phyloP scores from a whole-genome alignment of 129 eudicot species.

The Flaveria sonorensis region DNA sequence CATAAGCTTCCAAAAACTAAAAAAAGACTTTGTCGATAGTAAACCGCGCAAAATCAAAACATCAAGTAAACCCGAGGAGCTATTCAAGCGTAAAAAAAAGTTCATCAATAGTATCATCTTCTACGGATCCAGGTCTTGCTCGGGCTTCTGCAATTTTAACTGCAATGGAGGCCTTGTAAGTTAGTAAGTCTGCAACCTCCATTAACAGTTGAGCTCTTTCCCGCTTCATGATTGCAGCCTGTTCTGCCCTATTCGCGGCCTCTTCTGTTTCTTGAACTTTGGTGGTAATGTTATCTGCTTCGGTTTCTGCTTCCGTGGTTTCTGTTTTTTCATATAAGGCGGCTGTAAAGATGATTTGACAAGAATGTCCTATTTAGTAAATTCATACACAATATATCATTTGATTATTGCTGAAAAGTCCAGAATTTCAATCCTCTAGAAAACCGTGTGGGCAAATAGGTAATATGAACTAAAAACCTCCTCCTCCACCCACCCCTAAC shows the following conservation, averaged over 20 bases:
- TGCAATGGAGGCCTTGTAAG: constrained; percentile 80
- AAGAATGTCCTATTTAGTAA: constrained; percentile 22
- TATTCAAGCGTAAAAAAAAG: constrained; percentile 16
- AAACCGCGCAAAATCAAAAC: constrained; percentile 30
- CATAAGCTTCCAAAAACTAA: constrained; percentile 42
- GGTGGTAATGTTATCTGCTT: constrained; percentile 24
- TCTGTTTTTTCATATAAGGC: constrained; percentile 18
- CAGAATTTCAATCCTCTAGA: not conserved
- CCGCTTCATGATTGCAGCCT: constrained; percentile 60
- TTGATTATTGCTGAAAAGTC: not conserved
- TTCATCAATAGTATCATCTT: not conserved
- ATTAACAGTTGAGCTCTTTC: constrained; percentile 70
- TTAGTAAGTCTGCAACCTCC: constrained; percentile 75
- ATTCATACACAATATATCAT: not conserved
- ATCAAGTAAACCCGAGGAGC: not conserved
- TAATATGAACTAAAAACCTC: not conserved
- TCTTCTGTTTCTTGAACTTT: constrained; percentile 61
- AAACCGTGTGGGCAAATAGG: not conserved
- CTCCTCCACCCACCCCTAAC: no score
- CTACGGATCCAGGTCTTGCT: constrained; percentile 22
- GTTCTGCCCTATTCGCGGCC: constrained; percentile 53
- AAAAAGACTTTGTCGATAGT: constrained; percentile 17
- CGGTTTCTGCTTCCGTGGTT: constrained; percentile 10
- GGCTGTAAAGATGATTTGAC: constrained; percentile 4
- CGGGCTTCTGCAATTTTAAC: constrained; percentile 73